These are phyloP conservation scores for Ceratocystiopsis sp. DNA, from an alignment of 2,329 filamentous ascomycete genomes.

Conservation along the genomic window DNA sequence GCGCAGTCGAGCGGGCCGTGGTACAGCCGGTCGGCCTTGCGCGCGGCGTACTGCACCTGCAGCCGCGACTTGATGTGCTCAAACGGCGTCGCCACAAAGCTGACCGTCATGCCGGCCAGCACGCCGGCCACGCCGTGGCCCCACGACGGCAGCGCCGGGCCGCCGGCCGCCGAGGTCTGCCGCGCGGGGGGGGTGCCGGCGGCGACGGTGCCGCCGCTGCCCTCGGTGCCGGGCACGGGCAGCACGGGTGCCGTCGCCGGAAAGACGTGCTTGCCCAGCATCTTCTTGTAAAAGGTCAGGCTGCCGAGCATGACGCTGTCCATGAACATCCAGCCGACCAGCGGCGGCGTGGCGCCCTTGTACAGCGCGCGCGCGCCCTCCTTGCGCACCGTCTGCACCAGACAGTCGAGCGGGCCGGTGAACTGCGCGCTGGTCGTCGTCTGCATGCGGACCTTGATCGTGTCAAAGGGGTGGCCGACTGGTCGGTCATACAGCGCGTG, in stretches of 20 bases:
- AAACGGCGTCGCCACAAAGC: slow-evolving; percentile 80
- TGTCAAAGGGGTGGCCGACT: slow-evolving; percentile 74
- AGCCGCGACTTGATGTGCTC: slow-evolving; percentile 90
- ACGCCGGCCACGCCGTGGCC: slow-evolving; percentile 83
- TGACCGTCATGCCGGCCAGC: slow-evolving; percentile 75
- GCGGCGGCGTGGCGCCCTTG: slow-evolving; percentile 82
- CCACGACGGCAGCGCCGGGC: slow-evolving; percentile 46
- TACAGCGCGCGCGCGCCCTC: slow-evolving; percentile 79
- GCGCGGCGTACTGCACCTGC: slow-evolving; percentile 80
- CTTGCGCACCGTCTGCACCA: slow-evolving; percentile 66
- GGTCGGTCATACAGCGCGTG: not conserved
- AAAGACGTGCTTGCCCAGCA: slow-evolving; percentile 70
- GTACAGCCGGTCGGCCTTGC: slow-evolving; percentile 64
- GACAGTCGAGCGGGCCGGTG: slow-evolving; percentile 69
- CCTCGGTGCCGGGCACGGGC: slow-evolving; percentile 9
- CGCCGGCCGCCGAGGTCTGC: slow-evolving; percentile 15
- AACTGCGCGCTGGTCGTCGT: slow-evolving; percentile 67
- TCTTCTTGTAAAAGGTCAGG: slow-evolving; percentile 71
- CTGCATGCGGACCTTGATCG: slow-evolving; percentile 89
- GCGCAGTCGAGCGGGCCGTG: slow-evolving; percentile 74
- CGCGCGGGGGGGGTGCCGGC: too few relatives aligned
- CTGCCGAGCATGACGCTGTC: slow-evolving; percentile 82
- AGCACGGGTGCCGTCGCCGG: slow-evolving; percentile 29
- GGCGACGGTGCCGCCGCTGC: slow-evolving; percentile 11
- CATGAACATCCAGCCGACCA: slow-evolving; percentile 99